These are phyloP conservation scores for Fereydounia khargensis DNA, from an alignment of 1,284 basidiomycete species.

Conservation along the genomic window DNA sequence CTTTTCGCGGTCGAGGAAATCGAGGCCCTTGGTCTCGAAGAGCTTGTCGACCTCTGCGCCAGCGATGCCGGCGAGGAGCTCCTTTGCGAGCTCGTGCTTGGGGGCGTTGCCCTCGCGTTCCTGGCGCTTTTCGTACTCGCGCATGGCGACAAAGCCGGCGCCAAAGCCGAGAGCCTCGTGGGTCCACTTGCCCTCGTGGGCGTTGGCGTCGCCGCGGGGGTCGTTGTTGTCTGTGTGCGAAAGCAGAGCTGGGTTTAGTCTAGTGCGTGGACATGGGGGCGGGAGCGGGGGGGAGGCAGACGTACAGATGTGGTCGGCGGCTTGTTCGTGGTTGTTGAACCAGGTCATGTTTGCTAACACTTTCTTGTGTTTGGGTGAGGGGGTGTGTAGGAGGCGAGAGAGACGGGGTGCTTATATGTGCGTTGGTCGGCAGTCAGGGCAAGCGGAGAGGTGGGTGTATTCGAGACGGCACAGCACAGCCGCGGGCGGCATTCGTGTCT, in stretches of 20 bases:
- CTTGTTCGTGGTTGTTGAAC: constrained; percentile 31
- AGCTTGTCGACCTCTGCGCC: constrained; percentile 49
- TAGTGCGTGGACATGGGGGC: neutral
- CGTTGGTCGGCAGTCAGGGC: no score
- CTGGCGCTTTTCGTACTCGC: constrained; percentile 64
- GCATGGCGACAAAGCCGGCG: constrained; percentile 61
- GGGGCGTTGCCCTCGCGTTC: constrained; percentile 61
- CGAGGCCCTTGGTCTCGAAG: constrained; percentile 46
- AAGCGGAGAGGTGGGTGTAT: no score
- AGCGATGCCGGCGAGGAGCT: constrained; percentile 58
- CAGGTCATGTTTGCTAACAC: no score
- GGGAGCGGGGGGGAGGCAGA: neutral
- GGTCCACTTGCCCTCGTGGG: constrained; percentile 57
- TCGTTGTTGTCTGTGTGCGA: constrained; percentile 39
- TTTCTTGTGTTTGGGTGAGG: neutral
- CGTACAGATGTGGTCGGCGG: constrained; percentile 36
- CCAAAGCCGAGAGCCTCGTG: constrained; percentile 68
- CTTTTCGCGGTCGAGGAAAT: constrained; percentile 58
- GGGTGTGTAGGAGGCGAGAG: neutral
- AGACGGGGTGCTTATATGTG: no score
- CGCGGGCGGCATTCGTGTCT: no score
- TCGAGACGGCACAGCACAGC: no score
- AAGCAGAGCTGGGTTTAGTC: neutral
- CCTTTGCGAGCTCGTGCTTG: constrained; percentile 59
- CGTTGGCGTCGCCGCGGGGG: constrained; percentile 9